Conservation (phyloP, 2,329 filamentous ascomycete species). For the Exophiala sideris region DNA sequence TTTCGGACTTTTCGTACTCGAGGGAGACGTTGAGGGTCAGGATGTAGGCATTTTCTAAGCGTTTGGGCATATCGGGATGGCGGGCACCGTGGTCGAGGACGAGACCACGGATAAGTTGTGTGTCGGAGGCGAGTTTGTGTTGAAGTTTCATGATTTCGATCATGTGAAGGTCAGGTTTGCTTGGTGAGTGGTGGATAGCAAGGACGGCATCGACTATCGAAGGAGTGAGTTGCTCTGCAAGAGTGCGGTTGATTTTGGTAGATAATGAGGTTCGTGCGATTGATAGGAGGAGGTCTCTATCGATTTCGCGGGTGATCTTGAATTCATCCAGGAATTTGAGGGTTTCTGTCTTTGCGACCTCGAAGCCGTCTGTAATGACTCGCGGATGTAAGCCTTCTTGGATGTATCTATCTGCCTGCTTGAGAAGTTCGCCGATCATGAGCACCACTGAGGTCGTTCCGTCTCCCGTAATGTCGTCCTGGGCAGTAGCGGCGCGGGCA, state of each 20-base stretch:
- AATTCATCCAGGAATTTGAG: slow-evolving; percentile 94
- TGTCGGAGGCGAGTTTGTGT: slow-evolving; percentile 92
- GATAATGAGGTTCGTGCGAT: slow-evolving; percentile 92
- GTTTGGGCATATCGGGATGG: slow-evolving; percentile 97
- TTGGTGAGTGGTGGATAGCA: slow-evolving; percentile 82
- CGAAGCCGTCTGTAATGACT: slow-evolving; percentile 95
- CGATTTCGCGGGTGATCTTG: slow-evolving; percentile 83
- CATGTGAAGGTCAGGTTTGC: slow-evolving; percentile 97
- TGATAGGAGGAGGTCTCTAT: slow-evolving; percentile 87
- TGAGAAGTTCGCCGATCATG: slow-evolving; percentile 91
- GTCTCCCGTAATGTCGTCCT: slow-evolving; percentile 97
- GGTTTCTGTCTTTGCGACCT: slow-evolving; percentile 90
- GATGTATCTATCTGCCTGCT: slow-evolving; percentile 96
- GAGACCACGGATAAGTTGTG: slow-evolving; percentile 88
- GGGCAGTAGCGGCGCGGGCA: slow-evolving; percentile 81
- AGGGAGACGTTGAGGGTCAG: slow-evolving; percentile 93
- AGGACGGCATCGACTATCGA: slow-evolving; percentile 96
- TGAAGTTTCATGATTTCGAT: slow-evolving; percentile 99
- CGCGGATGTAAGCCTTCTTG: slow-evolving; percentile 94
- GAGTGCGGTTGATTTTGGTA: slow-evolving; percentile 85
- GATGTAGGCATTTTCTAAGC: slow-evolving; percentile 91
- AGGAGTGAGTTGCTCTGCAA: slow-evolving; percentile 88
- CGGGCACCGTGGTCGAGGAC: slow-evolving; percentile 92
- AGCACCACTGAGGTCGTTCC: slow-evolving; percentile 96
- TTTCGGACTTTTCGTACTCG: slow-evolving; percentile 98